Evolutionary conservation across 345 rosid species (phyloP).

Genomic region (Brassica nigra): DNA sequence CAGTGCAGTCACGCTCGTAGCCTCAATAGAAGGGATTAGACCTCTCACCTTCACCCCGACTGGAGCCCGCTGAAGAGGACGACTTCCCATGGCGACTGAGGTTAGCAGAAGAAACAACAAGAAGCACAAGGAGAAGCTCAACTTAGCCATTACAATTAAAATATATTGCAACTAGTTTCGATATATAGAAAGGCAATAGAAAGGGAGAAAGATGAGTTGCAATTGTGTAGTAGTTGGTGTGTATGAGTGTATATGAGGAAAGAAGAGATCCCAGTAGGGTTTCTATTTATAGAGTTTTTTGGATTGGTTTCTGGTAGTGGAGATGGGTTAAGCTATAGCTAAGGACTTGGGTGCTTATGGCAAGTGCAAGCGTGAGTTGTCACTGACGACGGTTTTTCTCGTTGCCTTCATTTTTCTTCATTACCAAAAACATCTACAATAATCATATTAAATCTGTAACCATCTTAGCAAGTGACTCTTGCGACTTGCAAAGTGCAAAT

Average conservation of each 20-base stretch:
- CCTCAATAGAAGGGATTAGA: constrained; percentile 22
- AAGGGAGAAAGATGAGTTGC: constrained; percentile 8
- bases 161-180: not conserved
- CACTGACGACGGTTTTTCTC: constrained; percentile 28
- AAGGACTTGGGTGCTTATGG: constrained; percentile 26
- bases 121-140: constrained; percentile 28
- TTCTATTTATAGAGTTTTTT: constrained; percentile 39
- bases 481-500: constrained; percentile 35
- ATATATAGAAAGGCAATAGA: not conserved
- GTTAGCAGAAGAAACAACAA: constrained; percentile 36
- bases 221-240: constrained; percentile 10
- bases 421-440: constrained; percentile 17
- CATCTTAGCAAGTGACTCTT: constrained; percentile 33
- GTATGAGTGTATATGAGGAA: constrained; percentile 35
- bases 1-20: constrained; percentile 6
- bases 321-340: constrained; percentile 26
- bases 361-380: constrained; percentile 41
- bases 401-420: constrained; percentile 17
- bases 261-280: constrained; percentile 25
- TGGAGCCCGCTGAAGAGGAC: constrained; percentile 22
- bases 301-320: constrained; percentile 27
- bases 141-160: constrained; percentile 33
- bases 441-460: constrained; percentile 7
- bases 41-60: constrained; percentile 28
- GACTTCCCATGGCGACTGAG: constrained; percentile 26